Base-by-base conservation (phyloP, 345 rosid genomes). In the Camelina neglecta region DNA sequence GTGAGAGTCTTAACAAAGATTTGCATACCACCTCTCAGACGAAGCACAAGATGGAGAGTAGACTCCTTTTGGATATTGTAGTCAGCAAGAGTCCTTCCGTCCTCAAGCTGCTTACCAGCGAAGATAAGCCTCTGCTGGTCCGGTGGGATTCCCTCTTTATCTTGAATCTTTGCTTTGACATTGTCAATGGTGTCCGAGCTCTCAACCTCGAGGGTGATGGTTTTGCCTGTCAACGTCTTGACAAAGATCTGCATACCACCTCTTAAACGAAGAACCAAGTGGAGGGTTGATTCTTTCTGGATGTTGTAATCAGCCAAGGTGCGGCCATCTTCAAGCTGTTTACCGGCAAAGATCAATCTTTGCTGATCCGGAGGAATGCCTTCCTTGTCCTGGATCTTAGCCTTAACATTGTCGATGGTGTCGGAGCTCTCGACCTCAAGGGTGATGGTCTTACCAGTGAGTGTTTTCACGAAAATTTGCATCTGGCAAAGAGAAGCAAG, bases 1-100 rank as follows among this genome's bases (percentile, higher is more conserved):
- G 49, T 45, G 18, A 45, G 49, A 45, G 49, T 45, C 49, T 45
- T 45, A 3, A 45, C 49, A 45, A 45, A 45, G 16, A 45, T 45
- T 5, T 45, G 49, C 49, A 45, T 45, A 45, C 49, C 49, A 45
- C 49, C 49, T 1, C 49, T 3, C 0, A 45, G 49, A 45, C 49
- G 49, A 2, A 45, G 49, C 1, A 45, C 49, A 5, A 45, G 8
- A 7, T 45, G 49, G 0, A 45, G 49, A 2, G 49, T 45, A 3
- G 49, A 45, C 49, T 45, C 49, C 3, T 45, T 45, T 6, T 45
- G 49, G 18, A 45, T 45, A 13, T 45, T 45, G 49, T 45, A 45
- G 49, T 45, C 49, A 45, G 49, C 49, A 45, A 45, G 49, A 45
- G 49, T 45, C 49, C 49, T 45, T 45, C 49, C 49, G 7, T 45